These are phyloP conservation scores for Cudoniella acicularis DNA, from an alignment of 495 filamentous ascomycete genomes.

Conservation along the genomic window DNA sequence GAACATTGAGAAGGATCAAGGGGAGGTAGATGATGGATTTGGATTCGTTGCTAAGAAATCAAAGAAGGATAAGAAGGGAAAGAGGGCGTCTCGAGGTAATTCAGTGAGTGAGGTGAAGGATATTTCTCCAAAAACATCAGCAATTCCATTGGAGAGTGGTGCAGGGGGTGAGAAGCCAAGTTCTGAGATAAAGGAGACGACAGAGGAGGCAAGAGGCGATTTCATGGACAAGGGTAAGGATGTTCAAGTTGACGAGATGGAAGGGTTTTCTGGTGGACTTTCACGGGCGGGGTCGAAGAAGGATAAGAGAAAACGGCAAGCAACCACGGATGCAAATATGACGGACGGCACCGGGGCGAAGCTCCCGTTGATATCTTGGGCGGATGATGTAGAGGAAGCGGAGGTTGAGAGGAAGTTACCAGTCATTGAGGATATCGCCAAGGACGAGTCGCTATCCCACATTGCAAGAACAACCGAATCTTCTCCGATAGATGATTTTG, in stretches of 20 bases:
- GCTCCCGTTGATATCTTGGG: slow-evolving; percentile 20
- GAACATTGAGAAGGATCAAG: background rate
- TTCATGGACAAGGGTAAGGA: background rate
- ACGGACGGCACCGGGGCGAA: background rate
- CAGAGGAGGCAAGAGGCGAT: background rate
- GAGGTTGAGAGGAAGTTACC: slow-evolving; percentile 18
- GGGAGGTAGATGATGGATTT: background rate
- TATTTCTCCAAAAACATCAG: background rate
- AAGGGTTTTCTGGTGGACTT: slow-evolving; percentile 21
- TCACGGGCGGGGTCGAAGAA: slow-evolving; percentile 23
- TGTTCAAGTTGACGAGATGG: slow-evolving; percentile 3
- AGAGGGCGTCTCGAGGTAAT: background rate
- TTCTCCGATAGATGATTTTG: slow-evolving; percentile 18
- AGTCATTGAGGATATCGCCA: slow-evolving; percentile 25
- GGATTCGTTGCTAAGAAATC: slow-evolving; percentile 7
- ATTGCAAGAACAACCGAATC: slow-evolving; percentile 22
- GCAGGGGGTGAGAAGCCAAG: background rate
- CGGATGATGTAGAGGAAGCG: slow-evolving; percentile 26
- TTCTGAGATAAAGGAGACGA: background rate
- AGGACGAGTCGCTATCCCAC: slow-evolving; percentile 23
- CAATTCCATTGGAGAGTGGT: background rate
- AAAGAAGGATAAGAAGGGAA: slow-evolving; percentile 26
- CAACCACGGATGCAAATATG: slow-evolving; percentile 10
- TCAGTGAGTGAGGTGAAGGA: background rate
- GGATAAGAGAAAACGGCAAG: slow-evolving; percentile 30